phyloP scores from a whole-genome alignment of 768 basidiomycete species.

The Cystofilobasidium macerans region DNA sequence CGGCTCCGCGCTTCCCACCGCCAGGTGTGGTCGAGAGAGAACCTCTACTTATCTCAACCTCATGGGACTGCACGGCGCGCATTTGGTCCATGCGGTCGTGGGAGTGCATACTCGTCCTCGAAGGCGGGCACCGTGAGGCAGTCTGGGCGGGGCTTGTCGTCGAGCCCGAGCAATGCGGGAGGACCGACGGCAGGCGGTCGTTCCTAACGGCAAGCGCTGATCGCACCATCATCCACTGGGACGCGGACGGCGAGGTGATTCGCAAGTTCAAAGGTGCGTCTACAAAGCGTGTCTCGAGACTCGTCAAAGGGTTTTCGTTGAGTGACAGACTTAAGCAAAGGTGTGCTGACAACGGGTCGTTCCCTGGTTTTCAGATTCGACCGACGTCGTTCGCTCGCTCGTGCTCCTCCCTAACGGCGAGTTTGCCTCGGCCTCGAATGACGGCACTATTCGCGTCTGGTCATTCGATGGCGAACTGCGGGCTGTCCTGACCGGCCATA shows the following conservation, averaged over 20 bases:
- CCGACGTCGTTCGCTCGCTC: constrained; percentile 30
- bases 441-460: constrained; percentile 34
- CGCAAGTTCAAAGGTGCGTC: constrained; percentile 24
- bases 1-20: background rate
- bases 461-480: constrained; percentile 28
- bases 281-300: background rate
- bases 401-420: constrained; percentile 27
- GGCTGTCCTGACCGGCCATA: constrained; percentile 29
- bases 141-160: constrained; percentile 36
- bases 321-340: too few relatives aligned
- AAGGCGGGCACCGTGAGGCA: constrained; percentile 34
- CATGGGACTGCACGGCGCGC: constrained; percentile 37
- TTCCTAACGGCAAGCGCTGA: constrained; percentile 30
- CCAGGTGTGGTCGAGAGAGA: background rate
- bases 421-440: constrained; percentile 33
- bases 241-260: constrained; percentile 8
- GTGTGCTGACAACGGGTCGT: too few relatives aligned
- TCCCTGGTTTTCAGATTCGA: constrained; percentile 26
- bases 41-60: constrained; percentile 33
- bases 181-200: constrained; percentile 24
- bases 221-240: constrained; percentile 19
- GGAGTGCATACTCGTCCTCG: constrained; percentile 25
- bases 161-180: constrained; percentile 25
- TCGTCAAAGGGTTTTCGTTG: too few relatives aligned
- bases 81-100: constrained; percentile 29